Evolutionary conservation across 495 filamentous ascomycete genomes (phyloP).

Genomic region (Xylaria palmicola): DNA sequence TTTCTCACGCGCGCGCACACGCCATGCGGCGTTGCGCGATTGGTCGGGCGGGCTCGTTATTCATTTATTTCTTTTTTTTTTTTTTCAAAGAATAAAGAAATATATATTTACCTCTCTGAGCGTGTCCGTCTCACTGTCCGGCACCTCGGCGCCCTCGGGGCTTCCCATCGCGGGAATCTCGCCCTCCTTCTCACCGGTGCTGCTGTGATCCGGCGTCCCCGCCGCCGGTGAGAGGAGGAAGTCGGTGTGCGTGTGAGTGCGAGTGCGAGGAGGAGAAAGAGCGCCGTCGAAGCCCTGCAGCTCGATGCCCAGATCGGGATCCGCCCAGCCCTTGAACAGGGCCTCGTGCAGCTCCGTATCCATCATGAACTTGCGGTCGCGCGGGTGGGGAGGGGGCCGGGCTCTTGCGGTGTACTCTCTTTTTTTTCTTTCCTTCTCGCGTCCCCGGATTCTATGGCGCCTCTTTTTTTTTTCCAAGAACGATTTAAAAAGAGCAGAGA

Average conservation of each 20-base stretch:
- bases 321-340: not conserved
- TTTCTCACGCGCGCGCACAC: too few relatives aligned
- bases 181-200: not conserved
- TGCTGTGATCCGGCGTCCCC: not conserved
- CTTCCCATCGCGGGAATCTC: not conserved
- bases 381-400: too few relatives aligned
- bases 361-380: not conserved
- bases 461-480: too few relatives aligned
- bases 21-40: too few relatives aligned
- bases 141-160: not conserved
- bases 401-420: too few relatives aligned
- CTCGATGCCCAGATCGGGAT: not conserved
- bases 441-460: too few relatives aligned
- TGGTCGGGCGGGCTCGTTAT: too few relatives aligned
- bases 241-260: too few relatives aligned
- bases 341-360: not conserved
- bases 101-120: slow-evolving; percentile 1
- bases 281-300: not conserved
- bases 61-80: too few relatives aligned
- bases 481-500: too few relatives aligned
- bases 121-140: not conserved
- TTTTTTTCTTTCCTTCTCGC: too few relatives aligned
- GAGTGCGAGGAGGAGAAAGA: not conserved
- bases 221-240: too few relatives aligned
- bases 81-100: not conserved